phyloP scores from a whole-genome alignment of 2,329 filamentous ascomycete species.

The Pseudocercospora cruenta region DNA sequence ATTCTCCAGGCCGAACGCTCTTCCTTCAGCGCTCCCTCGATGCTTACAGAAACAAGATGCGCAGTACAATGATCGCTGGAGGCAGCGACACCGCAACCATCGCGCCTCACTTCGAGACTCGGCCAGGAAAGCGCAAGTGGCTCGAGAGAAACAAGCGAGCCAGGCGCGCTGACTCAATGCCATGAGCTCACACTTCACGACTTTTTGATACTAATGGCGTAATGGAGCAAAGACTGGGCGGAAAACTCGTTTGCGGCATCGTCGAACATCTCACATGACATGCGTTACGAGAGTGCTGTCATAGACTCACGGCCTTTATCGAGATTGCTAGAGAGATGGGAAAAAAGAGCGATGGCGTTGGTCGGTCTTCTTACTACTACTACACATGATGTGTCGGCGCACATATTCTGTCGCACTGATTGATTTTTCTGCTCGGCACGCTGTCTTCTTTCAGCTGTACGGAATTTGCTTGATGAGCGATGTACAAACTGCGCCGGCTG shows the following conservation, averaged over 20 bases:
- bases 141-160: slow-evolving; percentile 50
- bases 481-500: neutral
- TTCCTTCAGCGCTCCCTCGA: slow-evolving; percentile 66
- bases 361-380: neutral
- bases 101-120: slow-evolving; percentile 85
- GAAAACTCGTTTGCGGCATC: neutral
- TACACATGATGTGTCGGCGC: neutral
- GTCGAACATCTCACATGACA: neutral
- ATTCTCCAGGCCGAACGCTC: slow-evolving; percentile 26
- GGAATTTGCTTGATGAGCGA: neutral
- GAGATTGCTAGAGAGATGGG: slow-evolving; percentile 2
- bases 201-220: neutral
- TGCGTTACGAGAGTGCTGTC: neutral
- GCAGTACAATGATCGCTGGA: slow-evolving; percentile 75
- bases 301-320: neutral
- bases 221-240: neutral
- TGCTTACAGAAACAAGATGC: slow-evolving; percentile 90
- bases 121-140: slow-evolving; percentile 75
- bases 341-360: slow-evolving; percentile 7
- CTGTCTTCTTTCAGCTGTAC: neutral
- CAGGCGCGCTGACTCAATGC: slow-evolving; percentile 26
- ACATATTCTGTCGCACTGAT: neutral
- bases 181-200: neutral
- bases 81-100: slow-evolving; percentile 74
- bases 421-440: neutral